Evolutionary conservation across 1,284 basidiomycete genomes (phyloP).

Genomic region (Gastroboletus turbinatus): DNA sequence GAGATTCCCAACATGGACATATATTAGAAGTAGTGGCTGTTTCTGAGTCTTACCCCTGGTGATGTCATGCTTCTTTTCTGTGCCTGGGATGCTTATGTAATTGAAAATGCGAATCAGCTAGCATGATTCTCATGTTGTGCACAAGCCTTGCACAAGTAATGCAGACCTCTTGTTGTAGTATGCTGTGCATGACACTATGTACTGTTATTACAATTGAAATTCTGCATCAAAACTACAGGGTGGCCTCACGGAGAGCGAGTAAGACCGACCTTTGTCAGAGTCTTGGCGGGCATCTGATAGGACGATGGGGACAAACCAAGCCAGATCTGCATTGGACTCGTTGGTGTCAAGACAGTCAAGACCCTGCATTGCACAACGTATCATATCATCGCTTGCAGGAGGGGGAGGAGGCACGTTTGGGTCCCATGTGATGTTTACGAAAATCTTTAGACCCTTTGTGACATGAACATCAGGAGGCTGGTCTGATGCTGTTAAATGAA

Average conservation of each 20-base stretch:
- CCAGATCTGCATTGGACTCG: slow-evolving; percentile 33
- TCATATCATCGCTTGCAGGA: slow-evolving; percentile 50
- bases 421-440: slow-evolving; percentile 73
- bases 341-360: slow-evolving; percentile 46
- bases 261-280: slow-evolving; percentile 62
- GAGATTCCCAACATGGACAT: too few relatives aligned
- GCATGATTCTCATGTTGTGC: too few relatives aligned
- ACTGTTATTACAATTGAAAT: too few relatives aligned
- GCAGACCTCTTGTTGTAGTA: too few relatives aligned
- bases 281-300: slow-evolving; percentile 63
- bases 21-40: too few relatives aligned
- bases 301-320: slow-evolving; percentile 69
- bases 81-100: too few relatives aligned
- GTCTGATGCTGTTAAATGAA: slow-evolving; percentile 13
- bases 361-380: slow-evolving; percentile 55
- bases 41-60: too few relatives aligned
- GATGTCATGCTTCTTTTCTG: too few relatives aligned
- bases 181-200: too few relatives aligned
- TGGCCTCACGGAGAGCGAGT: slow-evolving; percentile 6
- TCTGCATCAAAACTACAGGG: too few relatives aligned
- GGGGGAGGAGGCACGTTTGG: slow-evolving; percentile 64
- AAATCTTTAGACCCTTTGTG: slow-evolving; percentile 57
- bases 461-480: slow-evolving; percentile 28
- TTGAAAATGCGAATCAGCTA: too few relatives aligned
- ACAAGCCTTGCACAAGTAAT: too few relatives aligned